Base-by-base conservation (phyloP, 768 basidiomycete genomes). In the Tylopilus plumbeoviolaceoides region DNA sequence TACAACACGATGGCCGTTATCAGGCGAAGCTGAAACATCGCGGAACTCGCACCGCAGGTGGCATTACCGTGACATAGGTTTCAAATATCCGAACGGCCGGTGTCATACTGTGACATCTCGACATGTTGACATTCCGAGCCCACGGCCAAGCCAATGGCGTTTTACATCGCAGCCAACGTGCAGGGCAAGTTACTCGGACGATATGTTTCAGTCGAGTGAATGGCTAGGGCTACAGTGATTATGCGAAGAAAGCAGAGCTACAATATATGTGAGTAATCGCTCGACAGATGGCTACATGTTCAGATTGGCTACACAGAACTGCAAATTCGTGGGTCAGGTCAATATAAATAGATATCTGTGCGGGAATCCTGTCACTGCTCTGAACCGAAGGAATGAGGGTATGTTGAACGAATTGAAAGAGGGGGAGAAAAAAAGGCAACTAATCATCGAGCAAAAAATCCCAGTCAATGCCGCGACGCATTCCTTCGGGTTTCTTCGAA, bases 371-470 rank as follows among this genome's bases (percentile, higher is more conserved):
- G 42, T 52, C 48, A 17, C 54, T 56, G 53, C 53, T 56, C 49
- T 38, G 36, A 53, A 50, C 11, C 11, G 44, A 20, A 38, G 38
- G 17, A 54, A 43, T 36, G 44, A n/a, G 40, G 50, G 52, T 50
- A 52, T 53, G 18, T n/a, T 33, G 53, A 66, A 55, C 52, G 52
- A 62, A 64, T 10, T 2, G 10, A 45, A 38, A 47, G 31, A 40
- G 35, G 18, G 25, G 36, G 9, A 43, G 21, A 25, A n/a, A n/a
- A 9, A 28, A 8, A 35, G 47, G 40, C 48, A 36, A 5, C 69
- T 71, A 87, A 63, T 86, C 85, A 54, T 88, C 85, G 44, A 90
- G 75, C 52, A 90, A 72, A 68, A 86, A 89, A 65, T 90, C 88
- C 88, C 88, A 90, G 69, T 89, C 78, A 53, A 87, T 83, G 41